Percentiles rank a stretch among this genome's conserved stretches.
phyloP scores from a whole-genome alignment of 805 yeast genomes.

The Starmerella apicola region DNA sequence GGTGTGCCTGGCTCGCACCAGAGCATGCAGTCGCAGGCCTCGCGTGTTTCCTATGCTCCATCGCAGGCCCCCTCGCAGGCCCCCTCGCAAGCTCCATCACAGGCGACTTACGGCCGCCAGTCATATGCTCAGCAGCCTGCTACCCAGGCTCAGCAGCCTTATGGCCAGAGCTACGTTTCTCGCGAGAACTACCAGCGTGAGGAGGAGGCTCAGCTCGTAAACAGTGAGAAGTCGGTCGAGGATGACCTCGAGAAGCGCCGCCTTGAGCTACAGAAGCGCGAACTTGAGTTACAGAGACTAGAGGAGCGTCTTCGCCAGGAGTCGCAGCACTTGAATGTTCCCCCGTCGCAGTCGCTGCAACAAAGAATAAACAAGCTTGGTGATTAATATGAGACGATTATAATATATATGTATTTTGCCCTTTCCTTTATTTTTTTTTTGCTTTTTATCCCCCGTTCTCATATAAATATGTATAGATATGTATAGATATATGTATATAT shows the following conservation, averaged over 20 bases:
- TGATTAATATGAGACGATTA: neutral
- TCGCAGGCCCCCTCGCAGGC: no score
- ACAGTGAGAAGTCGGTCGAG: constrained; percentile 81
- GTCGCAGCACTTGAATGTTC: constrained; percentile 28
- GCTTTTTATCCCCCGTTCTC: no score
- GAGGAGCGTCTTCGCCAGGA: constrained; percentile 57
- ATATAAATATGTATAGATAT: no score
- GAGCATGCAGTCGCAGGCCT: neutral
- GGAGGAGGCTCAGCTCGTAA: constrained; percentile 78
- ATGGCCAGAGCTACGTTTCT: constrained; percentile 37
- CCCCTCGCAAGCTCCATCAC: neutral
- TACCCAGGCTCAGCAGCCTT: constrained; percentile 5
- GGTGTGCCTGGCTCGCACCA: neutral
- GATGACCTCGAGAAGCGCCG: constrained; percentile 71
- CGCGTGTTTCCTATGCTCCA: no score
- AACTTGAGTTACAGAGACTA: constrained; percentile 70
- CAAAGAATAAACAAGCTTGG: constrained; percentile 26
- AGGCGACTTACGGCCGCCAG: neutral
- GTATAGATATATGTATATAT: no score
- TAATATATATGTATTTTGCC: no score
- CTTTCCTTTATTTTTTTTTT: no score
- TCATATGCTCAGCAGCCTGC: neutral
- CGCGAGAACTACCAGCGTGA: constrained; percentile 82
- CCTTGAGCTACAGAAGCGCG: constrained; percentile 72
- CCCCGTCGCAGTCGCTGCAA: constrained; percentile 33